These are phyloP conservation scores for Eimeria maxima DNA, from an alignment of 169 alveolate genomes.

Conservation along the genomic window DNA sequence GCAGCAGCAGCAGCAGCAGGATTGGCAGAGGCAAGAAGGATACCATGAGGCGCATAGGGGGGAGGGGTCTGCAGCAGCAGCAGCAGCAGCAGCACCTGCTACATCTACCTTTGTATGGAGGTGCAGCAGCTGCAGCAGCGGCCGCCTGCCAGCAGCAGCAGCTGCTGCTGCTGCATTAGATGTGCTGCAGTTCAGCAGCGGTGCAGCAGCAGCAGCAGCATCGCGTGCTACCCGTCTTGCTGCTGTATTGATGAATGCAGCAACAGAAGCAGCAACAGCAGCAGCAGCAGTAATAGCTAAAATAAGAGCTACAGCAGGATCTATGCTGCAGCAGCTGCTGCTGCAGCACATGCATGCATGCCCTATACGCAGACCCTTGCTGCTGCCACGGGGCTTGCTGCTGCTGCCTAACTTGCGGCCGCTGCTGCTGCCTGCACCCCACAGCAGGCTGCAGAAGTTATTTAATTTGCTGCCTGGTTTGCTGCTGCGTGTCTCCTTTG, in stretches of 20 bases:
- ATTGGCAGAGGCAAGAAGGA: neutral
- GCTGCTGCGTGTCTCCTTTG: constrained; percentile 10
- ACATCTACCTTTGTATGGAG: too few relatives aligned
- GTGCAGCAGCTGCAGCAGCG: constrained; percentile 42
- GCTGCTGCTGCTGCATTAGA: constrained; percentile 20
- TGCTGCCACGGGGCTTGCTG: constrained; percentile 4
- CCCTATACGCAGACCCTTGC: neutral
- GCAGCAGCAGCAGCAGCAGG: constrained; percentile 3
- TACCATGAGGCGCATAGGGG: neutral
- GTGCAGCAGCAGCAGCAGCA: constrained; percentile 29
- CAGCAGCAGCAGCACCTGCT: neutral
- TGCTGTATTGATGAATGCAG: neutral
- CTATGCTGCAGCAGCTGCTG: neutral
- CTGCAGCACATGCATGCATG: neutral
- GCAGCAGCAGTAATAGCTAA: neutral
- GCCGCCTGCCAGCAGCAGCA: constrained; percentile 53
- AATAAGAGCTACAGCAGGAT: neutral
- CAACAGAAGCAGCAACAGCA: constrained; percentile 31
- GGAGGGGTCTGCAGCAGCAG: neutral
- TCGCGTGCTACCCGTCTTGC: neutral
- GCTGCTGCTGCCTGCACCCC: neutral
- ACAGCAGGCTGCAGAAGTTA: constrained; percentile 9
- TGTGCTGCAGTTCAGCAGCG: constrained; percentile 53
- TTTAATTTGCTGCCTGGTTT: constrained; percentile 27
- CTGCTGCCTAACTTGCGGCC: constrained; percentile 34